Base-by-base conservation (phyloP, 2,329 filamentous ascomycete genomes). In the Sporothrix brasiliensis region DNA sequence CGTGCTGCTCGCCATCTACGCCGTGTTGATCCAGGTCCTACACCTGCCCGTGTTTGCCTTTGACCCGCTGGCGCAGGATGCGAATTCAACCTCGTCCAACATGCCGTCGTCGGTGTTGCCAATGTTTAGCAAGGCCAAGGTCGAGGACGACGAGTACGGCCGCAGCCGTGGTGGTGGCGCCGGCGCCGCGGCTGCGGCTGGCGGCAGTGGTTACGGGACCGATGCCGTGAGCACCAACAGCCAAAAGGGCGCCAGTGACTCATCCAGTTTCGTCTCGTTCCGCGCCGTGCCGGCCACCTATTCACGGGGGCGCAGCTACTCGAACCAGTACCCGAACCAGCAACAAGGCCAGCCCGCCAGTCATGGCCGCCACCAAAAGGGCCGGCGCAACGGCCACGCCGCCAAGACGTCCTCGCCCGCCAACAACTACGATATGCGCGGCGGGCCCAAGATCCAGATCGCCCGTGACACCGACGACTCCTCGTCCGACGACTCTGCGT, bases 1-100 rank as follows among this genome's bases (percentile, higher is more conserved):
- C 14, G 76, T 85, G 16, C 72, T 85, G 4, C 81, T 90, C 7
- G 78, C 81, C 58, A 78, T 85, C 9, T 83, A 88, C 21, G 86
- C 88, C 5, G 79, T 89, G 56, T 81, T 90, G 47, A 83, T 89
- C 9, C 86, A 87, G 2, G 76, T 86, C 9, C 79, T 89, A 3
- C 81, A 82, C 70, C 81, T 89, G 30, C 81, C 80, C 6, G 83
- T 83, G 0, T 88, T 88, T 72, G 84, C 86, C 0, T 80, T 87
- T 16, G 83, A 85, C 39, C 79, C 82, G 1, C 49, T 68, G 16
- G 66, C 58, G 13, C 54, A 60, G 19, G 70, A 71, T 34, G 61
- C 47, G n/a, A 7, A 19, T 5, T 39, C 16, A 71, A 21, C 50
- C n/a, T 34, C 30, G 47, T 47, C 60, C 21, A 19, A 6, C 19